Conservation (phyloP, 2,329 filamentous ascomycete genomes). For the Diaporthe longicolla region DNA sequence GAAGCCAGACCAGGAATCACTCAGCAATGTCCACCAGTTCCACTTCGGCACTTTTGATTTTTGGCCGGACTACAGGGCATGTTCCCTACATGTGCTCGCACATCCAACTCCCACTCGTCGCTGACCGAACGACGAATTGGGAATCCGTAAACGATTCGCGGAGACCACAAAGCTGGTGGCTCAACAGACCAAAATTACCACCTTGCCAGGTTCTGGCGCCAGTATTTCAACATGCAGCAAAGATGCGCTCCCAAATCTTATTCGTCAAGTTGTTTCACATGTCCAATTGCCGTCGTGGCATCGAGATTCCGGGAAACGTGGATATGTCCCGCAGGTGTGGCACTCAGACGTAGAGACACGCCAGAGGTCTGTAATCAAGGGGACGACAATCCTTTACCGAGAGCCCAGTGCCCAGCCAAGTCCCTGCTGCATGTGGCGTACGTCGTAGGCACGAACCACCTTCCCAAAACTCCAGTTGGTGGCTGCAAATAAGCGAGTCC, state of each 20-base stretch:
- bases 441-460: constrained; percentile 33
- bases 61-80: not conserved
- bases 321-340: constrained; percentile 32
- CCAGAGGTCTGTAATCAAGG: constrained; percentile 33
- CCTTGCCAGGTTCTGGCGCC: constrained; percentile 1
- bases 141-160: not conserved
- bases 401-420: constrained; percentile 25
- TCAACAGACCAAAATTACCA: constrained; percentile 8
- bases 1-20: constrained; percentile 10
- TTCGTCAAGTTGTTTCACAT: constrained; percentile 33
- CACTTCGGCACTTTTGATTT: not conserved
- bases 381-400: constrained; percentile 26
- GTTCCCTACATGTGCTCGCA: constrained; percentile 31
- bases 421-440: constrained; percentile 12
- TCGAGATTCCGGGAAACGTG: constrained; percentile 33
- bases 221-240: not conserved
- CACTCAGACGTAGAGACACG: constrained; percentile 11
- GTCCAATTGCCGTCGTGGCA: constrained; percentile 30
- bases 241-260: constrained; percentile 3
- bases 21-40: constrained; percentile 6
- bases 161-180: not conserved
- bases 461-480: constrained; percentile 36
- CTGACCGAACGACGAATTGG: constrained; percentile 41
- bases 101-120: constrained; percentile 23
- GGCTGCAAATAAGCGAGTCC: constrained; percentile 34